phyloP scores from a whole-genome alignment of 164 flowering plant genomes.

The Stephania japonica region DNA sequence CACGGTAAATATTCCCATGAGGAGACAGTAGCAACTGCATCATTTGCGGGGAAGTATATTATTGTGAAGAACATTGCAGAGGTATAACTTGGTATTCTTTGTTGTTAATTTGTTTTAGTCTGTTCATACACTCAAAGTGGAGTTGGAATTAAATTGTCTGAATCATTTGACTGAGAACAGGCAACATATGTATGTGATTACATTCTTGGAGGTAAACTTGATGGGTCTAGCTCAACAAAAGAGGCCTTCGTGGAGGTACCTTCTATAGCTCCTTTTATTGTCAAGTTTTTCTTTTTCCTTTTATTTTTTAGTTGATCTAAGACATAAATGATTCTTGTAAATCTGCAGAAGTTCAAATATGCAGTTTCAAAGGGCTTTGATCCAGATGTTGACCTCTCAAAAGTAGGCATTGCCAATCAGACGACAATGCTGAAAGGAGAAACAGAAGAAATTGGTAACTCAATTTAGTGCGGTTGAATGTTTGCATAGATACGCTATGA shows the following conservation, averaged over 20 bases:
- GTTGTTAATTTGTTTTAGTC: background rate
- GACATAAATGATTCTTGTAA: conserved; percentile 8
- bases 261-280: conserved; percentile 2
- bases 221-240: conserved; percentile 94
- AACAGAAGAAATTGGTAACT: conserved; percentile 94
- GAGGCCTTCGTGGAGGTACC: conserved; percentile 75
- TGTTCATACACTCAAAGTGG: background rate
- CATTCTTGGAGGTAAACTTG: conserved; percentile 81
- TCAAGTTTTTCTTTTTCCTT: background rate
- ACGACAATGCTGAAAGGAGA: conserved; percentile 99
- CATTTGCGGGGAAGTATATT: conserved; percentile 88
- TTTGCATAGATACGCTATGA: background rate
- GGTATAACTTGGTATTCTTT: conserved; percentile 33
- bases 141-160: background rate
- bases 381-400: conserved; percentile 73
- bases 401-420: conserved; percentile 92
- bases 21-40: conserved; percentile 94
- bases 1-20: conserved; percentile 95
- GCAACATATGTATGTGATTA: conserved; percentile 92
- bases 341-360: conserved; percentile 79
- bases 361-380: conserved; percentile 92
- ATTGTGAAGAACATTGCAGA: conserved; percentile 86
- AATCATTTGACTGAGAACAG: conserved; percentile 31
- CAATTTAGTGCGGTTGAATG: conserved; percentile 6
- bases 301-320: background rate